Percentiles rank a stretch among this genome's conserved stretches.
Evolutionary conservation across 208 protist species (phyloP).

Genomic region (Tritrichomonas musculus): DNA sequence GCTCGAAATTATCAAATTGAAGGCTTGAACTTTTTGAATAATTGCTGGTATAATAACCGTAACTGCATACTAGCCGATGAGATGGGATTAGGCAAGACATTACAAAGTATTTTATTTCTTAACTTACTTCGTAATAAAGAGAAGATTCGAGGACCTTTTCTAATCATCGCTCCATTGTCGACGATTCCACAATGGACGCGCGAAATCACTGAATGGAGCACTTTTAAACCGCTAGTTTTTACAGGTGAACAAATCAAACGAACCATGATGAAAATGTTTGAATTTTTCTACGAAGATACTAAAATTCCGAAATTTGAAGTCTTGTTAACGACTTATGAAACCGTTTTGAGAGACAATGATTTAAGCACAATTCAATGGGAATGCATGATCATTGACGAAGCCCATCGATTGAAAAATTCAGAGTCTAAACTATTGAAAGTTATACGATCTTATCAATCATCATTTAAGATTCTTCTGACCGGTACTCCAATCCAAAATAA

Average conservation of each 20-base stretch:
- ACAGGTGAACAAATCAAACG: background rate
- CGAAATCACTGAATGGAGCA: constrained; percentile 42
- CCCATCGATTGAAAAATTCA: constrained; percentile 51
- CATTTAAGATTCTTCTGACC: background rate
- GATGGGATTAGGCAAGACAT: constrained; percentile 83
- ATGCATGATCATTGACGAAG: constrained; percentile 67
- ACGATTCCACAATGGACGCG: constrained; percentile 51
- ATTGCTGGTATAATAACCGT: constrained; percentile 79
- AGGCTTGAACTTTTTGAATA: constrained; percentile 94
- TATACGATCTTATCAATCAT: background rate
- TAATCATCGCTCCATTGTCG: constrained; percentile 51
- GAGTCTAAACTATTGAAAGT: constrained; percentile 47
- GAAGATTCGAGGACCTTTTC: constrained; percentile 46
- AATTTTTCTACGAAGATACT: constrained; percentile 36
- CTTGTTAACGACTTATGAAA: constrained; percentile 67
- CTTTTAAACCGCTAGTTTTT: constrained; percentile 36
- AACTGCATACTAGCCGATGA: constrained; percentile 98
- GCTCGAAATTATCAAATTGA: constrained; percentile 78
- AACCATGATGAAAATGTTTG: constrained; percentile 31
- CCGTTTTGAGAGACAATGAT: constrained; percentile 53
- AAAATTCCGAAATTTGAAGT: constrained; percentile 40
- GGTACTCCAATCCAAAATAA: constrained; percentile 35
- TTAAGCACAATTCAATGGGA: constrained; percentile 50
- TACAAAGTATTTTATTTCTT: constrained; percentile 37
- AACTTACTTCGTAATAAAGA: background rate